phyloP scores from a whole-genome alignment of 2,329 filamentous ascomycete genomes.

The Mollisia scopiformis region DNA sequence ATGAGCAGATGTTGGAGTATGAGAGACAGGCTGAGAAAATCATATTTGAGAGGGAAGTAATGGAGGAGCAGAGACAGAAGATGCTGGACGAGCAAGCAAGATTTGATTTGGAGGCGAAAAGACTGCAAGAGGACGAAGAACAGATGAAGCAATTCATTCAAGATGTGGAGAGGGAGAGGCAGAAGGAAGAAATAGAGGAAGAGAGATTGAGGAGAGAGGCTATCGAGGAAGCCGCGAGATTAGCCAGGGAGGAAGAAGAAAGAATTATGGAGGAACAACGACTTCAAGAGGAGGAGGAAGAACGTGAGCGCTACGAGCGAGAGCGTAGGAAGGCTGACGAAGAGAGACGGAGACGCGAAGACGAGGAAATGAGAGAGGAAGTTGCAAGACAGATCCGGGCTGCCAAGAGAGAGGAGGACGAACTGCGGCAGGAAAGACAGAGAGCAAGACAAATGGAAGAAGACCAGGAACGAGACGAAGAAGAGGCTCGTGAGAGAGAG shows the following conservation, averaged over 20 bases:
- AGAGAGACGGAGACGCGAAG: background rate
- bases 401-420: background rate
- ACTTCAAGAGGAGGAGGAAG: background rate
- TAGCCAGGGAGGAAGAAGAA: slow-evolving; percentile 6
- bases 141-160: slow-evolving; percentile 18
- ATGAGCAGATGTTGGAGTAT: slow-evolving; percentile 16
- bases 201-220: background rate
- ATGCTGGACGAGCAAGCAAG: slow-evolving; percentile 18
- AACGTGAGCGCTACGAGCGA: background rate
- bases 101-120: slow-evolving; percentile 19
- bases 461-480: background rate
- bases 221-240: slow-evolving; percentile 4
- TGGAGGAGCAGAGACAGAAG: slow-evolving; percentile 19
- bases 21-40: slow-evolving; percentile 16
- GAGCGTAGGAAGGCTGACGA: background rate
- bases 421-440: background rate
- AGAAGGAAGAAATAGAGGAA: slow-evolving; percentile 10
- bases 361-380: background rate
- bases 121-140: slow-evolving; percentile 16
- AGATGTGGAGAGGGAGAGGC: slow-evolving; percentile 1
- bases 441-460: slow-evolving; percentile 5
- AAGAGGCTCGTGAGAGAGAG: background rate
- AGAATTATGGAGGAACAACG: background rate
- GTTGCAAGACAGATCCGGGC: background rate
- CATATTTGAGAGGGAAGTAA: slow-evolving; percentile 17